Base-by-base conservation (phyloP, 202 grass and related monocot genomes). In the Brachypodium distachyon region DNA sequence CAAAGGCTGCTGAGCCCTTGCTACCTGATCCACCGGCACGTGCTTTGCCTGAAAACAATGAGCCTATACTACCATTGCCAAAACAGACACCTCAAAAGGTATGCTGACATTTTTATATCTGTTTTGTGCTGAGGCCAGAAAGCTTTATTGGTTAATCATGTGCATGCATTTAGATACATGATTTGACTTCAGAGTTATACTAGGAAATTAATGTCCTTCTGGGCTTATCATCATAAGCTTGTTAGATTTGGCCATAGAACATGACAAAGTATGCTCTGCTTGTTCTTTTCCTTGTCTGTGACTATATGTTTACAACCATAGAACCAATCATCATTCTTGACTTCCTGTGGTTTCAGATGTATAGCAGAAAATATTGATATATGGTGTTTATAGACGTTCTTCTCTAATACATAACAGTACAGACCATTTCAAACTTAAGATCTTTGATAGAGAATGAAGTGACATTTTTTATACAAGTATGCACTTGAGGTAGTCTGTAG, bases 11-110 rank as follows among this genome's bases (percentile, higher is more conserved):
- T 51, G 83, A 84, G 39, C 86, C 86, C 5, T 64, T 87, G 51
- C 49, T 89, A 26, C 83, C 86, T 48, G 86, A 89, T 26, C 86
- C 80, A 29, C 77, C 80, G 26, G 31, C 74, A 50, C 70, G 22
- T 48, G 64, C 75, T 70, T 37, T 79, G 36, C 72, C 83, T 74
- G 90, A 92, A 72, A 88, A 61, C 71, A 92, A 76, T 23, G 85
- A 88, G 43, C 82, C 89, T 52, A 85, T 92, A 88, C 54, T 92
- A 25, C 86, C 86, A 78, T 81, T 88, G 53, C 88, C 91, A 4
- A 90, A 86, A 76, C 79, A 87, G 29, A 72, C 70, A 73, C 48
- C 67, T 67, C 91, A 88, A 46, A 88, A 78, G 91, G 91, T 94
- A 81, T 65, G 32, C 21, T 76, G 4, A 3, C 57, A 52, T 69